Evolutionary conservation across 441 rosid genomes (phyloP).

Genomic region (Bruguiera hainesii): DNA sequence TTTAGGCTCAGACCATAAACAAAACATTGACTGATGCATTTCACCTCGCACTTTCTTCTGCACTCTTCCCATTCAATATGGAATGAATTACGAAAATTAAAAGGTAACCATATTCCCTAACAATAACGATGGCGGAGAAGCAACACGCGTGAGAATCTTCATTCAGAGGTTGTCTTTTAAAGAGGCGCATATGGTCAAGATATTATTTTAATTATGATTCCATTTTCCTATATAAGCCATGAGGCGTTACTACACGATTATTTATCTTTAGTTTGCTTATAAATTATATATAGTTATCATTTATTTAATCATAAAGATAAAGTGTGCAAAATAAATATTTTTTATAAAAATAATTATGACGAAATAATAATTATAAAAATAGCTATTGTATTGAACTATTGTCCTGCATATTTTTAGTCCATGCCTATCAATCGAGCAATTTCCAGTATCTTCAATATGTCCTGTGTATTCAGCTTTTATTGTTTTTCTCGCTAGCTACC

Average conservation of each 20-base stretch:
- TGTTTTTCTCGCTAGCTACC: background rate
- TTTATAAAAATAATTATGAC: no score
- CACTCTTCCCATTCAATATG: constrained; percentile 4
- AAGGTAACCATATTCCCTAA: constrained; percentile 38
- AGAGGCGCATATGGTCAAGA: background rate
- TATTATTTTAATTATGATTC: constrained; percentile 8
- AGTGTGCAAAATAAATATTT: no score
- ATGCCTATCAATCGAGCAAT: background rate
- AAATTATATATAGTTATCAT: no score
- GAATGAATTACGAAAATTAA: constrained; percentile 2
- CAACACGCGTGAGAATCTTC: constrained; percentile 23
- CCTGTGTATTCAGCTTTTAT: background rate
- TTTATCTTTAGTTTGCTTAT: no score
- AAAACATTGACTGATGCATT: background rate
- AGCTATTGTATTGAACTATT: no score
- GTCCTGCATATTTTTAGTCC: no score
- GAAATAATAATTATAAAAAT: no score
- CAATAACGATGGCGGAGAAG: constrained; percentile 40
- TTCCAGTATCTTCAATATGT: background rate
- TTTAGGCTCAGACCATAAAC: background rate
- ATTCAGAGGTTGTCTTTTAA: constrained; percentile 25
- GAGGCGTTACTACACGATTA: no score
- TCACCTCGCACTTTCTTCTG: background rate
- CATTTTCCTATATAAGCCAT: constrained; percentile 20
- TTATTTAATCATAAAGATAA: no score